These are phyloP conservation scores for sorghum (Sorghum bicolor) DNA, from an alignment of 176 grass and related monocot genomes.

Conservation along the genomic window Sorghum_bicolor_NCBIv3 NC_012871.2:9625001-9625500, in stretches of 20 bases:
- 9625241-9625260: background rate
- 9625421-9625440: background rate
- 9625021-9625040: too few species aligned
- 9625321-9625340: slow-evolving; percentile 31
- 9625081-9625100: background rate
- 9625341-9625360: slow-evolving; percentile 12
- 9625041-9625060: background rate
- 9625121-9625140: background rate
- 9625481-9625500: slow-evolving; percentile 15
- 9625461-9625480: slow-evolving; percentile 3
- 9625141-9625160: background rate
- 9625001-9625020: background rate
- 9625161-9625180: slow-evolving; percentile 14
- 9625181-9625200: background rate
- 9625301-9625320: slow-evolving; percentile 32
- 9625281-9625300: slow-evolving; percentile 31
- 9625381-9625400: background rate
- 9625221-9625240: background rate
- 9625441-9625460: background rate
- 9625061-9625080: background rate
- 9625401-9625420: background rate
- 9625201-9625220: slow-evolving; percentile 36
- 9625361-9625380: slow-evolving; percentile 34
- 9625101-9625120: background rate
- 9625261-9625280: slow-evolving; percentile 40